These are phyloP conservation scores for Aspergillus sp. DNA, from an alignment of 2,329 filamentous ascomycete species.

Conservation along the genomic window DNA sequence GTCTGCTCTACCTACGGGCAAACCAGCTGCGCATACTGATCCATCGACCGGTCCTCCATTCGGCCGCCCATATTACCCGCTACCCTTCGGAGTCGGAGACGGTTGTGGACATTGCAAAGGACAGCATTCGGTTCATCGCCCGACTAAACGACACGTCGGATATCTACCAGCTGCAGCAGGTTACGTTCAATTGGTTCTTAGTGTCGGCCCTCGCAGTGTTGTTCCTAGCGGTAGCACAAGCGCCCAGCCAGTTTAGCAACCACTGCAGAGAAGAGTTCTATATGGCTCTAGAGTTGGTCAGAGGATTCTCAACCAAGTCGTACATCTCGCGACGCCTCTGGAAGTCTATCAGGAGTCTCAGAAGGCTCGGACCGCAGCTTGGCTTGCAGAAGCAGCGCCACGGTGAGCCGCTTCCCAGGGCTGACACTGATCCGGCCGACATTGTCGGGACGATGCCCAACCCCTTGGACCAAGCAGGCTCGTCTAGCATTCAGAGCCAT, in stretches of 20 bases:
- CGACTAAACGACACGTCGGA: conserved; percentile 52
- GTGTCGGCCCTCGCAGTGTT: conserved; percentile 54
- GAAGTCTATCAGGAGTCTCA: conserved; percentile 53
- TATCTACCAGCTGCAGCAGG: conserved; percentile 53
- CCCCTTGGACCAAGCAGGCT: neutral
- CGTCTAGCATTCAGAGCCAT: conserved; percentile 41
- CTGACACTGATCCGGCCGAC: neutral
- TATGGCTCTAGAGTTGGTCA: conserved; percentile 54
- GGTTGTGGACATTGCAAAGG: conserved; percentile 54
- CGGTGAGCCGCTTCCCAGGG: conserved; percentile 3
- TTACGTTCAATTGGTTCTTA: conserved; percentile 57
- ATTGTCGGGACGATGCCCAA: neutral
- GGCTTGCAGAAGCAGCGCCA: conserved; percentile 36
- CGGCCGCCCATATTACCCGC: conserved; percentile 60
- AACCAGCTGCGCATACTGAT: conserved; percentile 87
- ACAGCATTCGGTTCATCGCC: conserved; percentile 52
- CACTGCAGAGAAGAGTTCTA: conserved; percentile 55
- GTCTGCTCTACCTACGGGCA: conserved; percentile 75
- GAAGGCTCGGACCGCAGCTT: conserved; percentile 51
- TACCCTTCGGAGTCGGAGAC: conserved; percentile 63
- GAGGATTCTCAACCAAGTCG: conserved; percentile 50
- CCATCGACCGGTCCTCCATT: conserved; percentile 77
- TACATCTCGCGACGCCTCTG: conserved; percentile 54
- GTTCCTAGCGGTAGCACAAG: conserved; percentile 55
- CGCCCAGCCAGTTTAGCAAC: conserved; percentile 48